Conservation (phyloP, 2,329 filamentous ascomycete genomes). For the Drechslerella dactyloides region DNA sequence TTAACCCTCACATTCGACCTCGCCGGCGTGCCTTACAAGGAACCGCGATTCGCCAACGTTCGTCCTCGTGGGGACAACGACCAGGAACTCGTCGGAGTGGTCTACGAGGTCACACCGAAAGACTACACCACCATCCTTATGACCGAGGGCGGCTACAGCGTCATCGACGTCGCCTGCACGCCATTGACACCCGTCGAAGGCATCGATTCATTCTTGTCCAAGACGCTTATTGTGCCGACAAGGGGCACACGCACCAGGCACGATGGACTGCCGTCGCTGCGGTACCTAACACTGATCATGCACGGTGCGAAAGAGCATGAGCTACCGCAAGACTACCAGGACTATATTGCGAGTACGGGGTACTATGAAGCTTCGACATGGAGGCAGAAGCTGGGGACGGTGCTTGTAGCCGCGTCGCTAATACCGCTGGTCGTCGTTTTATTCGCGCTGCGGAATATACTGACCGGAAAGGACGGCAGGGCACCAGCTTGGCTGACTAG, state of each 20-base stretch:
- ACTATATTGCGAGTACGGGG: conserved; percentile 72
- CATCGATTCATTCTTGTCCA: conserved; percentile 70
- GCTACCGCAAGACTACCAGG: conserved; percentile 78
- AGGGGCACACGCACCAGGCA: conserved; percentile 65
- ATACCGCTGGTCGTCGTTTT: conserved; percentile 66
- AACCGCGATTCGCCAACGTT: conserved; percentile 92
- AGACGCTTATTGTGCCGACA: conserved; percentile 78
- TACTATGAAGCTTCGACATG: conserved; percentile 67
- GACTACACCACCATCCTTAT: conserved; percentile 88
- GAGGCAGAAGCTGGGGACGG: conserved; percentile 70
- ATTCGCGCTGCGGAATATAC: conserved; percentile 61
- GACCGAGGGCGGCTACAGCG: conserved; percentile 89
- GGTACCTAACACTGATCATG: conserved; percentile 81
- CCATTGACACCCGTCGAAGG: conserved; percentile 61
- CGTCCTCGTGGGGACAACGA: conserved; percentile 64
- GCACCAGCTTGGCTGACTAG: conserved; percentile 71
- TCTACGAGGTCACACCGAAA: conserved; percentile 85
- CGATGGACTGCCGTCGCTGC: conserved; percentile 80
- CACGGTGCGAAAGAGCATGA: conserved; percentile 79
- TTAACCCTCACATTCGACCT: conserved; percentile 83
- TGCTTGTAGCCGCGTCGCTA: conserved; percentile 68
- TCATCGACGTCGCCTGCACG: conserved; percentile 66
- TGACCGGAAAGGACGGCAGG: conserved; percentile 71
- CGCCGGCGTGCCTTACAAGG: conserved; percentile 80
- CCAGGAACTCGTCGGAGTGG: conserved; percentile 86